Conservation (phyloP, 2,329 filamentous ascomycete genomes). For the Exophiala alcalophila region DNA sequence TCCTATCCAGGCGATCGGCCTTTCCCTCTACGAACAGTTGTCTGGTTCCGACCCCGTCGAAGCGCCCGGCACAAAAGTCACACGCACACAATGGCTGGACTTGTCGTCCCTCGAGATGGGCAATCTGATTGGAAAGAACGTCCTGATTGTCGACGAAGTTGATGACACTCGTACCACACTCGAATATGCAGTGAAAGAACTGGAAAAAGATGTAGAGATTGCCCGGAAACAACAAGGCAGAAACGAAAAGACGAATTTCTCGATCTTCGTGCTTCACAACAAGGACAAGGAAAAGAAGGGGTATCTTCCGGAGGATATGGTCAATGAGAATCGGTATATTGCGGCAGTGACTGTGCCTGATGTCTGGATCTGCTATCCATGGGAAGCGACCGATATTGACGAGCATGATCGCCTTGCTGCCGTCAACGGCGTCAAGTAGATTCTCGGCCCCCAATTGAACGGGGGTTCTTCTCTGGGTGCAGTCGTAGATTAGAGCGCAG, state of each 20-base stretch:
- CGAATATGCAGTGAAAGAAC: conserved; percentile 87
- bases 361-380: conserved; percentile 98
- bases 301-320: conserved; percentile 71
- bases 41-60: conserved; percentile 64
- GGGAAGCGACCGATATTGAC: conserved; percentile 92
- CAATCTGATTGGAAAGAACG: conserved; percentile 84
- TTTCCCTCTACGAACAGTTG: conserved; percentile 92
- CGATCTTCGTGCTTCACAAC: conserved; percentile 97
- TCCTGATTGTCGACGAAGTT: conserved; percentile 92
- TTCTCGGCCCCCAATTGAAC: background rate
- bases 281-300: conserved; percentile 98
- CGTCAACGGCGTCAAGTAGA: conserved; percentile 35
- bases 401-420: conserved; percentile 76
- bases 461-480: background rate
- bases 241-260: conserved; percentile 75
- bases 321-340: conserved; percentile 66
- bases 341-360: conserved; percentile 88
- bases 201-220: conserved; percentile 88
- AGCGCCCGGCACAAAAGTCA: conserved; percentile 85
- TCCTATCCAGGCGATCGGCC: conserved; percentile 96
- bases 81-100: conserved; percentile 97
- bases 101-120: conserved; percentile 80
- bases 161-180: conserved; percentile 93
- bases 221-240: conserved; percentile 72
- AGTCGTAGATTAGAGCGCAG: conserved; percentile 8